A percentile compares a stretch with the other conserved stretches of the same genome.
phyloP scores from a whole-genome alignment of 2,329 filamentous ascomycete species.

The Dryadomyces quercivorus region DNA sequence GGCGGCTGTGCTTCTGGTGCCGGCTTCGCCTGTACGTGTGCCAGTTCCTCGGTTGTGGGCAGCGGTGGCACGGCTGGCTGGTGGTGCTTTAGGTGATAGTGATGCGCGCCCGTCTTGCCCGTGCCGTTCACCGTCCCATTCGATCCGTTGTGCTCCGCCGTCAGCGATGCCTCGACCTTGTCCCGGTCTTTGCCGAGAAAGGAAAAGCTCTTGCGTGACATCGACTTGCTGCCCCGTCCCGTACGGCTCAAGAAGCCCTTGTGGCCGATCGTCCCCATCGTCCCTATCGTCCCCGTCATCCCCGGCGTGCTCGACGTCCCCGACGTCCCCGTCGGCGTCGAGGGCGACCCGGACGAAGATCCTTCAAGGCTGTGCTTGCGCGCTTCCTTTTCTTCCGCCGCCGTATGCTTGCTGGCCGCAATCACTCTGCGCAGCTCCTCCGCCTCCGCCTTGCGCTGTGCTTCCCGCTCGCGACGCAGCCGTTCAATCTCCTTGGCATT shows the following conservation, averaged over 20 bases:
- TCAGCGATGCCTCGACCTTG: background rate
- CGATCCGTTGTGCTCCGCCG: constrained; percentile 6
- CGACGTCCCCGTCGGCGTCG: constrained; percentile 6
- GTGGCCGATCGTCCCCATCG: too few species aligned
- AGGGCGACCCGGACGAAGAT: background rate
- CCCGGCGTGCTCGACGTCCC: background rate
- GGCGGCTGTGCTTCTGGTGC: background rate
- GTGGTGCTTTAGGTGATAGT: too few species aligned
- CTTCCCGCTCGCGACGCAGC: constrained; percentile 23
- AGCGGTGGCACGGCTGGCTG: background rate
- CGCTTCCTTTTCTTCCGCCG: constrained; percentile 41
- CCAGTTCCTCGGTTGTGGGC: background rate
- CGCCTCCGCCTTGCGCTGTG: constrained; percentile 39
- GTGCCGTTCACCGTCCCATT: constrained; percentile 16
- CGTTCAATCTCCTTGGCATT: constrained; percentile 32
- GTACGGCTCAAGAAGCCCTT: constrained; percentile 48
- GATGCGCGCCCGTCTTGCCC: constrained; percentile 1
- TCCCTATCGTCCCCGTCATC: too few species aligned
- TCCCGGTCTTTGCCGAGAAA: constrained; percentile 40
- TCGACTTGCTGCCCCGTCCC: constrained; percentile 62
- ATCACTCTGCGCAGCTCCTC: constrained; percentile 50
- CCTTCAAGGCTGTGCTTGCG: constrained; percentile 26
- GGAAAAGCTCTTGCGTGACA: constrained; percentile 63
- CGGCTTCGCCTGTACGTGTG: background rate
- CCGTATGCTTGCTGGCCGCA: constrained; percentile 52